phyloP scores from a whole-genome alignment of 2,329 filamentous ascomycete species.

The Diaporthe helianthi region DNA sequence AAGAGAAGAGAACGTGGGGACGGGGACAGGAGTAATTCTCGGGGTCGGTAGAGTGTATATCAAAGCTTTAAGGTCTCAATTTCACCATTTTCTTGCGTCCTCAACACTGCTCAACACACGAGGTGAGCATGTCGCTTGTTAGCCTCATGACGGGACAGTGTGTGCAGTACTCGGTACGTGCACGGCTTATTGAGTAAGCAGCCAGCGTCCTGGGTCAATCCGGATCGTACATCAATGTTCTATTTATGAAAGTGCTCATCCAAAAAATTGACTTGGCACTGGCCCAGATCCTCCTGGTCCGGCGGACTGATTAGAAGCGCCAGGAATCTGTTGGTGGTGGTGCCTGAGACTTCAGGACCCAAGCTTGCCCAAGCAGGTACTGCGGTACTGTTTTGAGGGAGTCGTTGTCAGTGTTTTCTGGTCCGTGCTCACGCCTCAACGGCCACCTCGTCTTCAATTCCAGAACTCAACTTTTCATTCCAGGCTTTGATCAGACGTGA shows the following conservation, averaged over 20 bases:
- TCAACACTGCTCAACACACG: slow-evolving; percentile 22
- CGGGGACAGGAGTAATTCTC: slow-evolving; percentile 40
- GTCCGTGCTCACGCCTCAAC: slow-evolving; percentile 26
- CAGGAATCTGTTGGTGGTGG: slow-evolving; percentile 25
- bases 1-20: slow-evolving; percentile 21
- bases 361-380: slow-evolving; percentile 18
- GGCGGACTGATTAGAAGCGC: slow-evolving; percentile 14
- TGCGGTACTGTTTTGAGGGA: slow-evolving; percentile 25
- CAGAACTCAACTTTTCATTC: slow-evolving; percentile 27
- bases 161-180: not conserved
- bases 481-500: slow-evolving; percentile 18
- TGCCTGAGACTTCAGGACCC: slow-evolving; percentile 27
- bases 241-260: slow-evolving; percentile 12
- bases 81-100: slow-evolving; percentile 33
- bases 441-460: slow-evolving; percentile 26
- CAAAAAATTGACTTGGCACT: slow-evolving; percentile 9
- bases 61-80: slow-evolving; percentile 43
- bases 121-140: slow-evolving; percentile 2
- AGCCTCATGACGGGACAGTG: not conserved
- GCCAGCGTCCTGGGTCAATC: not conserved
- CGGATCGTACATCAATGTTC: not conserved
- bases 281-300: not conserved
- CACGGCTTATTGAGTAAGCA: not conserved
- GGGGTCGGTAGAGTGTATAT: slow-evolving; percentile 51
- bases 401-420: slow-evolving; percentile 27